These are phyloP conservation scores for Taxillus chinensis DNA, from an alignment of 164 flowering plant genomes.

Conservation along the genomic window DNA sequence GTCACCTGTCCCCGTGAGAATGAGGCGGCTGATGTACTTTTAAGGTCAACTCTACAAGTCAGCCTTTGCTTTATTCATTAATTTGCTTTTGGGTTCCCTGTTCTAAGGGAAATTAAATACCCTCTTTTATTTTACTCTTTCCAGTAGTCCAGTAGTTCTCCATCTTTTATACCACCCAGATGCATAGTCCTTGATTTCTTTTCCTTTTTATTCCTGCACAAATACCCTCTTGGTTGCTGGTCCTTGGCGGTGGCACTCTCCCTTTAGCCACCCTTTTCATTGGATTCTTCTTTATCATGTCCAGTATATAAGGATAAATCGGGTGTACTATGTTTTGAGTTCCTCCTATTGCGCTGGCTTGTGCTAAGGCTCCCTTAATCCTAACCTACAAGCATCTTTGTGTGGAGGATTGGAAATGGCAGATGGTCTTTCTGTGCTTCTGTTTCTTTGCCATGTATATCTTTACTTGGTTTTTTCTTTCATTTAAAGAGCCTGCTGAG, in stretches of 20 bases:
- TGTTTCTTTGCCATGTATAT: conserved; percentile 77
- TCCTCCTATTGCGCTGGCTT: conserved; percentile 74
- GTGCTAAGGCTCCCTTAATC: conserved; percentile 80
- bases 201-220: conserved; percentile 46
- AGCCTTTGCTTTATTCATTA: no score
- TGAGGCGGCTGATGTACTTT: no score
- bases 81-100: no score
- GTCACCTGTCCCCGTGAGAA: no score
- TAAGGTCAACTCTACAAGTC: no score
- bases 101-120: no score
- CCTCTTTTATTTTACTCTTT: no score
- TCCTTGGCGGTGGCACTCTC: conserved; percentile 88
- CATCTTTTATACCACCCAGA: conserved; percentile 57
- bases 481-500: conserved; percentile 70
- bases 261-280: conserved; percentile 86
- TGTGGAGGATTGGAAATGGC: conserved; percentile 87
- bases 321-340: conserved; percentile 81
- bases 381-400: conserved; percentile 87
- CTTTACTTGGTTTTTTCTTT: conserved; percentile 50
- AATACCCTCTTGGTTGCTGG: conserved; percentile 77
- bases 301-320: conserved; percentile 87
- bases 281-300: conserved; percentile 85
- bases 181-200: conserved; percentile 39
- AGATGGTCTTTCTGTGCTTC: conserved; percentile 93
- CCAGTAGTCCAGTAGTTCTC: no score